A percentile compares a stretch with the other conserved stretches of the same genome.
phyloP scores from a whole-genome alignment of 176 grass and related monocot species.

The Oryza glumipatula region DNA sequence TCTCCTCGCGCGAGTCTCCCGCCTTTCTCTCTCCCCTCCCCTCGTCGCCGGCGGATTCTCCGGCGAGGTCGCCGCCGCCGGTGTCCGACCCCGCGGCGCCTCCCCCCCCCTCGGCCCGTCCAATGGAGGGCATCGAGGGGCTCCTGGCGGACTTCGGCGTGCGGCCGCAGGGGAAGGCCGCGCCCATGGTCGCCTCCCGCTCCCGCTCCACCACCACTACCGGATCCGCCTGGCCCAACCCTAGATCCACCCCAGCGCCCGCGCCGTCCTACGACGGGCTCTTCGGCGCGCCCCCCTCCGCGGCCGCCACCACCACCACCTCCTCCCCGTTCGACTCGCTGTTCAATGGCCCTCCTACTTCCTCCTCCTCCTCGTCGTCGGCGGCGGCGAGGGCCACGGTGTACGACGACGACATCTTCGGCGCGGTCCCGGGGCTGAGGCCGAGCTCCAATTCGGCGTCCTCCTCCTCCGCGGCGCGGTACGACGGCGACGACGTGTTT shows the following conservation, averaged over 20 bases:
- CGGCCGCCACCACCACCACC: constrained; percentile 12
- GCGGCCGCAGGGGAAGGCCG: constrained; percentile 74
- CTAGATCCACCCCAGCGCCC: constrained; percentile 49
- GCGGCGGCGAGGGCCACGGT: neutral
- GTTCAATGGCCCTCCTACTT: constrained; percentile 33
- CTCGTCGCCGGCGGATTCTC: constrained; percentile 24
- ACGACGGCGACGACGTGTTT: constrained; percentile 56
- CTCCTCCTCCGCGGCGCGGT: constrained; percentile 28
- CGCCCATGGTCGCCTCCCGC: constrained; percentile 61
- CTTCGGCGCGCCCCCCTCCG: constrained; percentile 37
- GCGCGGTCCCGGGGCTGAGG: constrained; percentile 36
- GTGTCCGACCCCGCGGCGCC: neutral
- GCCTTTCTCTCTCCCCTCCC: neutral
- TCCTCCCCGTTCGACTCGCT: constrained; percentile 49
- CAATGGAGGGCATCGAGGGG: constrained; percentile 86
- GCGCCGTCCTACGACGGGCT: constrained; percentile 47
- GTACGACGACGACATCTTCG: constrained; percentile 64
- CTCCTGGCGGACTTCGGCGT: constrained; percentile 79
- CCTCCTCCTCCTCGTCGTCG: neutral
- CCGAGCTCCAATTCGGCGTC: constrained; percentile 30
- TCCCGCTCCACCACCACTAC: neutral
- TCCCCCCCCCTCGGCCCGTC: neutral
- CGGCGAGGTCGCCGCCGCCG: constrained; percentile 11
- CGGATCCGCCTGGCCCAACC: constrained; percentile 37
- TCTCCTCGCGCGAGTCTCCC: neutral